Evolutionary conservation across 208 protist genomes (phyloP).

Genomic region (Wallacemonas sp.): DNA sequence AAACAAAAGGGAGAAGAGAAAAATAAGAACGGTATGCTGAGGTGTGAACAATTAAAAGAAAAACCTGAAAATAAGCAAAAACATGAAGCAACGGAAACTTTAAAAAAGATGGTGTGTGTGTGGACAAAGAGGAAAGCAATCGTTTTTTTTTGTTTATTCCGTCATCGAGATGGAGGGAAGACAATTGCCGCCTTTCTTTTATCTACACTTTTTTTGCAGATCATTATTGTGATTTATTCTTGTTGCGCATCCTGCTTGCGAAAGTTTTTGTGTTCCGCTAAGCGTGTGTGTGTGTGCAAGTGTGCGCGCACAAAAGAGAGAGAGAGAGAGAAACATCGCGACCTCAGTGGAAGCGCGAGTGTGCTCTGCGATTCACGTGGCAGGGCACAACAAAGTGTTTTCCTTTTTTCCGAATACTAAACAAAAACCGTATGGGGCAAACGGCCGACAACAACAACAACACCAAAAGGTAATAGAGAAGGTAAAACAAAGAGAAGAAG

Average conservation of each 20-base stretch:
- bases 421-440: background rate
- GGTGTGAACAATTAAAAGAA: background rate
- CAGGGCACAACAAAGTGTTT: too few relatives aligned
- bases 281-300: background rate
- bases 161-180: too few relatives aligned
- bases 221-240: too few relatives aligned
- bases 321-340: too few relatives aligned
- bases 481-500: background rate
- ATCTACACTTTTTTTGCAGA: too few relatives aligned
- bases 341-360: too few relatives aligned
- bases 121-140: too few relatives aligned
- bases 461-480: background rate
- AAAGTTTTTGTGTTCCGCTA: background rate
- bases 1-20: background rate
- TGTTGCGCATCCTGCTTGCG: too few relatives aligned
- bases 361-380: constrained; percentile 3
- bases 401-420: too few relatives aligned
- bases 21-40: background rate
- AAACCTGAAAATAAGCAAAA: background rate
- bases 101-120: background rate
- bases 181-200: too few relatives aligned
- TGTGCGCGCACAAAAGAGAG: too few relatives aligned
- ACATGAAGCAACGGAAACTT: background rate
- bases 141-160: too few relatives aligned
- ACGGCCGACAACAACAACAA: background rate